Evolutionary conservation across 2,329 filamentous ascomycete species (phyloP).

Genomic region (Aspergillus sp.): DNA sequence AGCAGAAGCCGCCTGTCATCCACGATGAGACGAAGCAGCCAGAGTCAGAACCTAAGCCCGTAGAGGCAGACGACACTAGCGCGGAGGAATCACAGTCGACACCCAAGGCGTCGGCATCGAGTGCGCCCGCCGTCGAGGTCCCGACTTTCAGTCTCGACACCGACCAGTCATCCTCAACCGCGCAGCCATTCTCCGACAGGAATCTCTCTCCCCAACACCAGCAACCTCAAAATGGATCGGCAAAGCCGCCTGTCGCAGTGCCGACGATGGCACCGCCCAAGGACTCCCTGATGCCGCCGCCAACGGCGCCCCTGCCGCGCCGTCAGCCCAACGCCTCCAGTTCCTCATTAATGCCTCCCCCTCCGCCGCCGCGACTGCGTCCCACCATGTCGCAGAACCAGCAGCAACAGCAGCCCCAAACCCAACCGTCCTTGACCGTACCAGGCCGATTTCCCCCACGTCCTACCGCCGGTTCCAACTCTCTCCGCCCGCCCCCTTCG

Average conservation of each 20-base stretch:
- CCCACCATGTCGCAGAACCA: constrained; percentile 23
- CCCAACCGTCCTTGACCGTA: not conserved
- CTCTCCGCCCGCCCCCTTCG: constrained; percentile 35
- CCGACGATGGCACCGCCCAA: constrained; percentile 10
- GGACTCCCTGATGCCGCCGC: constrained; percentile 13
- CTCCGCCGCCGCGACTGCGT: constrained; percentile 30
- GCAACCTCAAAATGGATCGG: constrained; percentile 11
- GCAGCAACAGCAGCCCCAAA: constrained; percentile 6
- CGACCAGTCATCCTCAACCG: constrained; percentile 15
- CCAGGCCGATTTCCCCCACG: constrained; percentile 30
- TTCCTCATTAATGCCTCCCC: constrained; percentile 37
- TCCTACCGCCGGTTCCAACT: not conserved
- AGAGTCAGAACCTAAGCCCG: constrained; percentile 7
- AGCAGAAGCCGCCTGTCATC: constrained; percentile 9
- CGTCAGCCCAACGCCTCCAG: constrained; percentile 10
- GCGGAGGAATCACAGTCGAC: constrained; percentile 32
- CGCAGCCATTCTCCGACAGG: constrained; percentile 4
- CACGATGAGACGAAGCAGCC: constrained; percentile 13
- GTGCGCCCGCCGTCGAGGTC: constrained; percentile 25
- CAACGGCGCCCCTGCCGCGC: constrained; percentile 6
- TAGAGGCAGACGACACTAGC: constrained; percentile 12
- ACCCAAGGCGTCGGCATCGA: constrained; percentile 36
- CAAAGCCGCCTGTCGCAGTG: constrained; percentile 6
- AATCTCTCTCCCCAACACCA: not conserved
- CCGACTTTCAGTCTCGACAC: constrained; percentile 34